Conservation (phyloP, 2,329 filamentous ascomycete species). For the Cladosporium sp. region DNA sequence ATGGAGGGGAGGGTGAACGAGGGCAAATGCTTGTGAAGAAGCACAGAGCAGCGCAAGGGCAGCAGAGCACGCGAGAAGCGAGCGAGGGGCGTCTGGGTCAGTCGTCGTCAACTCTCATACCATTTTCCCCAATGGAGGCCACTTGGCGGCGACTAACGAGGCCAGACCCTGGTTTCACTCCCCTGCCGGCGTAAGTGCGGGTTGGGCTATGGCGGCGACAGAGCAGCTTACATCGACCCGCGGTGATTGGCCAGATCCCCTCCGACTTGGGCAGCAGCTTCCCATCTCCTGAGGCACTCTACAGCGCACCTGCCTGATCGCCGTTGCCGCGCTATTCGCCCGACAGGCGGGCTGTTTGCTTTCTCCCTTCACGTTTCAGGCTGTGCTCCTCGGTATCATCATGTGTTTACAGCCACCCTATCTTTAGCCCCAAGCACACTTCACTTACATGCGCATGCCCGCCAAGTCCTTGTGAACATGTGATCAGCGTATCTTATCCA, state of each 20-base stretch:
- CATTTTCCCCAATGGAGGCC: constrained; percentile 7
- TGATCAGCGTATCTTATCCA: too few species aligned
- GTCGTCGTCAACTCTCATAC: background rate
- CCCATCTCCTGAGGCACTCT: background rate
- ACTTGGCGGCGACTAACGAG: constrained; percentile 3
- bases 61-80: background rate
- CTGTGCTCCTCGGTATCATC: too few species aligned
- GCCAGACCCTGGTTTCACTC: constrained; percentile 4
- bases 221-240: background rate
- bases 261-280: too few species aligned
- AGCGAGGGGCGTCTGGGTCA: background rate
- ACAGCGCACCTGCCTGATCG: background rate
- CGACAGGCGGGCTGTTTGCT: background rate
- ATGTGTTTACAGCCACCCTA: background rate
- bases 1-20: background rate
- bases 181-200: background rate
- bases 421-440: background rate
- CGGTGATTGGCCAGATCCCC: background rate
- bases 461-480: too few species aligned
- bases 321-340: background rate
- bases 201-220: background rate
- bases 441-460: background rate
- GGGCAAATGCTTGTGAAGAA: background rate
- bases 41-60: background rate
- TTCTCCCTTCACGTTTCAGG: constrained; percentile 5